These are phyloP conservation scores for Lecanoromycetidae sp. DNA, from an alignment of 2,329 filamentous ascomycete species.

Conservation along the genomic window DNA sequence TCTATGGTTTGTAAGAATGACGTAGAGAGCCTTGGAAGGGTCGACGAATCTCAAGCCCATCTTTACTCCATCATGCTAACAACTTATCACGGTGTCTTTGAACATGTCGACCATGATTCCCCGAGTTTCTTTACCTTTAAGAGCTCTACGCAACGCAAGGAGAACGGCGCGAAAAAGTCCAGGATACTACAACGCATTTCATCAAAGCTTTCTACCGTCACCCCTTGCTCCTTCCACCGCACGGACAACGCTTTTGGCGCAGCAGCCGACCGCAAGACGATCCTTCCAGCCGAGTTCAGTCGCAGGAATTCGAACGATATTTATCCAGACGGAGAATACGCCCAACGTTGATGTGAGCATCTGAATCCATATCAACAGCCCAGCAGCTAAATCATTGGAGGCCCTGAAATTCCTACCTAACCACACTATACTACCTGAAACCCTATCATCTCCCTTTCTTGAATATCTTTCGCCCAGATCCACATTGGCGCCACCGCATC, in stretches of 20 bases:
- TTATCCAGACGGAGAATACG: slow-evolving; percentile 93
- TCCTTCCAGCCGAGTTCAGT: background rate
- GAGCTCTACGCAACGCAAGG: background rate
- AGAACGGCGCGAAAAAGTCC: background rate
- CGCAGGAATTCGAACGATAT: slow-evolving; percentile 53
- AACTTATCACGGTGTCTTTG: background rate
- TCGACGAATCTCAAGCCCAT: no score
- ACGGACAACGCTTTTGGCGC: background rate
- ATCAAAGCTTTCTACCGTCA: background rate
- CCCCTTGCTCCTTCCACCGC: background rate
- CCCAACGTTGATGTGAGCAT: slow-evolving; percentile 71
- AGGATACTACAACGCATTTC: background rate
- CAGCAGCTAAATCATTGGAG: slow-evolving; percentile 23
- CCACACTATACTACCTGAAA: slow-evolving; percentile 66
- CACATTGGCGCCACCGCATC: slow-evolving; percentile 76
- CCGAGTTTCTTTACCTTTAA: background rate
- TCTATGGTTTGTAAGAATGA: background rate
- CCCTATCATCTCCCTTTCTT: slow-evolving; percentile 62
- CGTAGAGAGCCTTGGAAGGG: no score
- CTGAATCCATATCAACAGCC: background rate
- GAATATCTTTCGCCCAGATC: slow-evolving; percentile 85
- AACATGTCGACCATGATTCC: background rate
- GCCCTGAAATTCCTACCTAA: slow-evolving; percentile 93
- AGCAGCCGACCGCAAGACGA: background rate
- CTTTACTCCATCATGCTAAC: no score